phyloP scores from a whole-genome alignment of 1,284 basidiomycete genomes.

The Trametes versicolor region DNA sequence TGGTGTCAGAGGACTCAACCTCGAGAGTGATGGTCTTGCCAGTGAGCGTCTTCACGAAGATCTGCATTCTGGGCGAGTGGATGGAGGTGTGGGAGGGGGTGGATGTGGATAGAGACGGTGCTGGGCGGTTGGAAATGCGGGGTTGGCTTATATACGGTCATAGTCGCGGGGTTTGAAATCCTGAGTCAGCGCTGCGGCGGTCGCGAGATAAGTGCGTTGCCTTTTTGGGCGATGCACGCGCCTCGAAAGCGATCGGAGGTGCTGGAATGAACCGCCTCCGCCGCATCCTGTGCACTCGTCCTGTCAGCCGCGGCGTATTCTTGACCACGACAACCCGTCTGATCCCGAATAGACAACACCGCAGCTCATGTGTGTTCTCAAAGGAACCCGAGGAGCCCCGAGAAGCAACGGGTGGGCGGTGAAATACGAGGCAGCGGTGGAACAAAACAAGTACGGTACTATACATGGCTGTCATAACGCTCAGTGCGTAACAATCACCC shows the following conservation, averaged over 20 bases:
- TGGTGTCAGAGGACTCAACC: conserved; percentile 87
- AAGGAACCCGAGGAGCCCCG: background rate
- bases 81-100: conserved; percentile 21
- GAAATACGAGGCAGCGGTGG: background rate
- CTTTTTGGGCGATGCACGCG: conserved; percentile 20
- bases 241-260: conserved; percentile 27
- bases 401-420: background rate
- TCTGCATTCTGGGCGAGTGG: conserved; percentile 65
- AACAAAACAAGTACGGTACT: background rate
- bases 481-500: no score
- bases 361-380: background rate
- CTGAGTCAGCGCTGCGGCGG: conserved; percentile 33
- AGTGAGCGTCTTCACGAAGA: conserved; percentile 87
- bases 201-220: conserved; percentile 16
- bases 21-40: conserved; percentile 93
- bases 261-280: conserved; percentile 20
- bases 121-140: conserved; percentile 17
- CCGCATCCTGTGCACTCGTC: background rate
- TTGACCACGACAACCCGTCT: background rate
- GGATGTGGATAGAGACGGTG: conserved; percentile 23
- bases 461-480: no score
- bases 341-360: background rate
- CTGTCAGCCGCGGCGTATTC: background rate
- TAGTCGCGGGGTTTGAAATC: conserved; percentile 34
- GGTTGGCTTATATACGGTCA: conserved; percentile 32